Conservation (phyloP, 129 eudicot genomes). For the Heracleum sosnowskyi region DNA sequence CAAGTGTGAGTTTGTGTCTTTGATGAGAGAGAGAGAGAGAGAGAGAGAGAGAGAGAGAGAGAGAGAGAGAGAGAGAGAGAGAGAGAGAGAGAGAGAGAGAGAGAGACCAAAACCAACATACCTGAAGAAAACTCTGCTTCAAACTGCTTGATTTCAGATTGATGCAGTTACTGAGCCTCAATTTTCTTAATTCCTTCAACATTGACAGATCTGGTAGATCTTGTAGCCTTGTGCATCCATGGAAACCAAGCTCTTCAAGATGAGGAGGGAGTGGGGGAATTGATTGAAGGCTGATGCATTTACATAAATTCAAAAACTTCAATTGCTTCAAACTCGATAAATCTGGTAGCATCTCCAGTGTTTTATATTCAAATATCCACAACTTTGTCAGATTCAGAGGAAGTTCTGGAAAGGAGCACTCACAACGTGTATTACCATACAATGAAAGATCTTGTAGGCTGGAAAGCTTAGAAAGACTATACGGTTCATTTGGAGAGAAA, state of each 20-base stretch:
- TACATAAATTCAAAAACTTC: not conserved
- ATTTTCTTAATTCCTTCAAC: not conserved
- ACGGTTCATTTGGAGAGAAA: not conserved
- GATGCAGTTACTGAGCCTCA: too few species aligned
- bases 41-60: too few species aligned
- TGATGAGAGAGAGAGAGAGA: too few species aligned
- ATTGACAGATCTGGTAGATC: too few species aligned
- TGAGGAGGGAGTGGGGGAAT: not conserved
- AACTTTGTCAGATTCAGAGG: not conserved
- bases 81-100: too few species aligned
- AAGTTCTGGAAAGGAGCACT: not conserved
- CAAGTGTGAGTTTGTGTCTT: too few species aligned
- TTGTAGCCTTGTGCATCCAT: too few species aligned
- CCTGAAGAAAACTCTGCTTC: too few species aligned
- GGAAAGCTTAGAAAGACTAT: not conserved
- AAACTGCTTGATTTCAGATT: too few species aligned
- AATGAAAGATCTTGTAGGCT: not conserved
- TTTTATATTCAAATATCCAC: not conserved
- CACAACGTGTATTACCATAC: fast-evolving
- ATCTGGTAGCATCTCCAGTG: not conserved
- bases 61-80: too few species aligned
- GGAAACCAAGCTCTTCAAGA: too few species aligned
- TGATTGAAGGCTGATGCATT: not conserved
- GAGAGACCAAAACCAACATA: too few species aligned
- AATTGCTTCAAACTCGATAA: not conserved